phyloP scores from a whole-genome alignment of 768 basidiomycete genomes.

The Naganishia onofrii region DNA sequence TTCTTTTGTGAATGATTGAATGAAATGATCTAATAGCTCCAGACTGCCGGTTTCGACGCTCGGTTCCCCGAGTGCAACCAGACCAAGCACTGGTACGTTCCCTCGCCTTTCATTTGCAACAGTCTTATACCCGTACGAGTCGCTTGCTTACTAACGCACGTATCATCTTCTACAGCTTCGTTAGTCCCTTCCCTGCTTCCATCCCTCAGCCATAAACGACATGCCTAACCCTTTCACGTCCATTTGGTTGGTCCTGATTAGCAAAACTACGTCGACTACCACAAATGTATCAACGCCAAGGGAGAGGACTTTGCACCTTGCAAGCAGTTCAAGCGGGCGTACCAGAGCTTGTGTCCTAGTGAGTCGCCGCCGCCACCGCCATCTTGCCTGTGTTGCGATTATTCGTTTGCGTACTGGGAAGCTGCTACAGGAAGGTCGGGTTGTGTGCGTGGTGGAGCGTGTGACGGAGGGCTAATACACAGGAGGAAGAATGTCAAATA shows the following conservation, averaged over 20 bases:
- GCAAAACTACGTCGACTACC: constrained; percentile 98
- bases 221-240: neutral
- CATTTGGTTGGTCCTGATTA: constrained; percentile 36
- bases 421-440: too few species aligned
- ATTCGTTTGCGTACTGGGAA: too few species aligned
- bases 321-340: constrained; percentile 96
- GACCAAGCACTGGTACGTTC: constrained; percentile 84
- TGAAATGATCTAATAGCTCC: too few species aligned
- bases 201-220: neutral
- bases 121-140: neutral
- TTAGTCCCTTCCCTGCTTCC: neutral
- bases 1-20: neutral
- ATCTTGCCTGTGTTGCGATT: constrained; percentile 4
- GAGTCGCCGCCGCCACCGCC: constrained; percentile 58
- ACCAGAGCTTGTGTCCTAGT: constrained; percentile 97
- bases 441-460: too few species aligned
- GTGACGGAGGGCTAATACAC: too few species aligned
- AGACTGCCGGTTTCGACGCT: constrained; percentile 88
- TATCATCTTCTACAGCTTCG: neutral
- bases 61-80: constrained; percentile 65
- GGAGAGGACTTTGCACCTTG: constrained; percentile 98
- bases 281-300: constrained; percentile 94
- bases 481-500: too few species aligned
- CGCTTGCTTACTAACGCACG: neutral
- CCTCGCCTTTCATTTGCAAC: neutral